Conservation (phyloP, 192 early-diverging fungal genomes). For the Linnemannia elongata region DNA sequence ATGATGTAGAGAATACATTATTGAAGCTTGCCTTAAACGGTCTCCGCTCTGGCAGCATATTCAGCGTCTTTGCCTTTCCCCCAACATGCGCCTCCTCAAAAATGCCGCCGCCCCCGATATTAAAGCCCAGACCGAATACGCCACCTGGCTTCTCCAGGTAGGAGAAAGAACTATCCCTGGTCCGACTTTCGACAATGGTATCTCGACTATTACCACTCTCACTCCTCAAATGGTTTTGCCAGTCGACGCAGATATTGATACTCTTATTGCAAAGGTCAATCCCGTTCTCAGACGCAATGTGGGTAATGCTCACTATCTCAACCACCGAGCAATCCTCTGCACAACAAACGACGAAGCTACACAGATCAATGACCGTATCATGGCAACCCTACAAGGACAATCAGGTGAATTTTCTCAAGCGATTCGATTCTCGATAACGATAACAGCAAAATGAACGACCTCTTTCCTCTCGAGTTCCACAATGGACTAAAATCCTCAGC, state of each 20-base stretch:
- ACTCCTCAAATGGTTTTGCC: slow-evolving; percentile 9
- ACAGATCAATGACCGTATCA: slow-evolving; percentile 20
- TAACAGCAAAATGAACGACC: no score
- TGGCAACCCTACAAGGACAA: background rate
- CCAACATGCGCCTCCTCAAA: slow-evolving; percentile 34
- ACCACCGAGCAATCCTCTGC: slow-evolving; percentile 12
- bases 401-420: no score
- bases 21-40: slow-evolving; percentile 35
- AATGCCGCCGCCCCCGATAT: background rate
- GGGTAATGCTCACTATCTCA: background rate
- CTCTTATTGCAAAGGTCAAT: slow-evolving; percentile 19
- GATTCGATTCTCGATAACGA: no score
- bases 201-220: background rate
- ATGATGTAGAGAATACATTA: slow-evolving; percentile 15
- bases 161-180: slow-evolving; percentile 10
- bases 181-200: background rate
- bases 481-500: background rate
- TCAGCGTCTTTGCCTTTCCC: background rate
- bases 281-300: slow-evolving; percentile 14
- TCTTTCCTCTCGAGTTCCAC: background rate
- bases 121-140: slow-evolving; percentile 8
- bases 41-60: slow-evolving; percentile 25
- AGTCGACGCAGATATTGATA: background rate
- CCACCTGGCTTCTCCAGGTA: slow-evolving; percentile 14
- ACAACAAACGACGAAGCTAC: slow-evolving; percentile 30